Evolutionary conservation across 2,329 filamentous ascomycete species (phyloP).

Genomic region (Fusarium transvaalense): DNA sequence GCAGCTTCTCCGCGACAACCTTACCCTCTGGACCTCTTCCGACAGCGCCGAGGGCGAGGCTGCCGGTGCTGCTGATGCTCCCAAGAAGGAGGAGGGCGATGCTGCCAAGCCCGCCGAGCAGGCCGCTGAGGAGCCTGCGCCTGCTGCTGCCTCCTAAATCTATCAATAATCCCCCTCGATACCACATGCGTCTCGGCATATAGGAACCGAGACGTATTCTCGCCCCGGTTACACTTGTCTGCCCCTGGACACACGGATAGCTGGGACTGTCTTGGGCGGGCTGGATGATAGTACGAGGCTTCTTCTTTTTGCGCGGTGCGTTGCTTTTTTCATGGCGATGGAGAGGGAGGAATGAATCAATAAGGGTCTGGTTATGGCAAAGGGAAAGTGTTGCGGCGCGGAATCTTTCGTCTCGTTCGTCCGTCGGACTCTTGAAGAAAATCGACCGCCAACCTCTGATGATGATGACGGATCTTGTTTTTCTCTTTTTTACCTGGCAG

Average conservation of each 20-base stretch:
- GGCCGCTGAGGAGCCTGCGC: constrained; percentile 57
- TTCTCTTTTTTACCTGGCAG: constrained; percentile 47
- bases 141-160: constrained; percentile 67
- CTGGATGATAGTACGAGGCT: constrained; percentile 54
- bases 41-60: constrained; percentile 84
- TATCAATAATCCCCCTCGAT: constrained; percentile 52
- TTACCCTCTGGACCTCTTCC: constrained; percentile 97
- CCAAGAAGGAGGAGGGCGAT: constrained; percentile 72
- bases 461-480: constrained; percentile 45
- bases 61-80: constrained; percentile 66
- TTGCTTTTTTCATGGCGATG: constrained; percentile 52
- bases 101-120: constrained; percentile 55
- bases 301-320: constrained; percentile 52
- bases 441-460: constrained; percentile 36
- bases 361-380: constrained; percentile 54
- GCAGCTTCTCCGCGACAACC: constrained; percentile 97
- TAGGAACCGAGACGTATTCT: constrained; percentile 53
- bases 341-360: constrained; percentile 52
- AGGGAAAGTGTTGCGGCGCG: constrained; percentile 56
- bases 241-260: constrained; percentile 50
- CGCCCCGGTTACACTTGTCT: constrained; percentile 48
- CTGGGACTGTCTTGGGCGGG: constrained; percentile 52
- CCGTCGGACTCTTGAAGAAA: constrained; percentile 43
- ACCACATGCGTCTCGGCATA: constrained; percentile 56
- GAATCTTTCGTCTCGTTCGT: constrained; percentile 51